Conservation (phyloP, 2,329 filamentous ascomycete genomes). For the Apiospora sp. region DNA sequence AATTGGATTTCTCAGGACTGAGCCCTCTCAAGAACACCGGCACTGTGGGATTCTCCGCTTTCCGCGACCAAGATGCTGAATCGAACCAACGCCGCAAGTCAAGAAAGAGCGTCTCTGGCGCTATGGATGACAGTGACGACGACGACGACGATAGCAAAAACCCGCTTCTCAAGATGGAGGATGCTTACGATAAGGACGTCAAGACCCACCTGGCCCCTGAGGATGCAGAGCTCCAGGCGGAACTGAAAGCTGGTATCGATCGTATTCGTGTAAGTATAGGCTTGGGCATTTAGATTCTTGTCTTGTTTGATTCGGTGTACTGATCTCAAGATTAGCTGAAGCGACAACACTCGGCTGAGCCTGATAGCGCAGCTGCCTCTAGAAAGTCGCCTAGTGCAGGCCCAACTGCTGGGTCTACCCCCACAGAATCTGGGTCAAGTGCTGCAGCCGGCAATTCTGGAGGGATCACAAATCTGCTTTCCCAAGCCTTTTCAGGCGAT, state of each 20-base stretch:
- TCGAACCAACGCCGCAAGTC: slow-evolving; percentile 64
- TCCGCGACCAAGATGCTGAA: slow-evolving; percentile 74
- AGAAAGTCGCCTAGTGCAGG: slow-evolving; percentile 56
- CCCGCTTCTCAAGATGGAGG: slow-evolving; percentile 70
- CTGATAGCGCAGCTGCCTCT: slow-evolving; percentile 56
- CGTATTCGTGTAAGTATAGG: slow-evolving; percentile 76
- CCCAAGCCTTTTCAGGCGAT: slow-evolving; percentile 55
- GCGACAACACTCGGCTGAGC: slow-evolving; percentile 79
- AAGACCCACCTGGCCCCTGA: slow-evolving; percentile 71
- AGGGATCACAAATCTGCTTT: slow-evolving; percentile 49
- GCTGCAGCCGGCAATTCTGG: slow-evolving; percentile 39
- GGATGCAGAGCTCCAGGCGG: slow-evolving; percentile 75
- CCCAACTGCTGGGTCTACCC: slow-evolving; percentile 49
- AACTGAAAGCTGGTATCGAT: slow-evolving; percentile 81
- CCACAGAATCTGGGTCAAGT: slow-evolving; percentile 48
- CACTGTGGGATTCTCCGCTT: slow-evolving; percentile 88
- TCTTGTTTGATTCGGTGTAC: not conserved
- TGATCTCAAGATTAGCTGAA: slow-evolving; percentile 66
- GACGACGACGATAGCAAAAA: slow-evolving; percentile 77
- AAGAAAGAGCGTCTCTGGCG: slow-evolving; percentile 70
- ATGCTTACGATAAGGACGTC: slow-evolving; percentile 68
- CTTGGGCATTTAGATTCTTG: not conserved
- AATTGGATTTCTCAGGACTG: slow-evolving; percentile 85
- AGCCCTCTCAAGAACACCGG: slow-evolving; percentile 86
- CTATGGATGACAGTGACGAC: slow-evolving; percentile 71